A percentile compares a stretch with the other conserved stretches of the same genome.
Conservation (phyloP, 2,329 filamentous ascomycete genomes). For the Apiospora saccharicola region DNA sequence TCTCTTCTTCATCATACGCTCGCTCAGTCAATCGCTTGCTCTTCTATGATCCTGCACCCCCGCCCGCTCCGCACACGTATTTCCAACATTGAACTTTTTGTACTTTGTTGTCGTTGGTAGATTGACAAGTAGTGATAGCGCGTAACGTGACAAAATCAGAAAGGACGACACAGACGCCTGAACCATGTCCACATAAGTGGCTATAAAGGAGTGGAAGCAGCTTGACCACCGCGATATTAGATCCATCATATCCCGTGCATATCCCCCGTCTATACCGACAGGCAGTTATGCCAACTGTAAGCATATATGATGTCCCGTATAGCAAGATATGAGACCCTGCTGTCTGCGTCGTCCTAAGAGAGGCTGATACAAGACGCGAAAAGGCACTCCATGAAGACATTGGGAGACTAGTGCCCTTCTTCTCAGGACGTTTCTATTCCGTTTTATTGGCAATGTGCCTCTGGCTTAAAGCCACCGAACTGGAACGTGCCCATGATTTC, state of each 20-base stretch:
- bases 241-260: conserved; percentile 3
- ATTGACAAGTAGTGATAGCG: conserved; percentile 20
- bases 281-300: not conserved
- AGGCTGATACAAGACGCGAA: not conserved
- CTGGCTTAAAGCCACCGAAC: conserved; percentile 9
- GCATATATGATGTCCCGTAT: conserved; percentile 7
- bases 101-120: conserved; percentile 21
- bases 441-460: not conserved
- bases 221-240: conserved; percentile 7
- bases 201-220: conserved; percentile 12
- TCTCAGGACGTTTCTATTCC: not conserved
- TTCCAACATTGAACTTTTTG: conserved; percentile 22
- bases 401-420: conserved; percentile 7
- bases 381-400: not conserved
- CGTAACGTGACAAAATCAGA: conserved; percentile 5
- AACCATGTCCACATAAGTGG: conserved; percentile 15
- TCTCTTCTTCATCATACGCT: conserved; percentile 10
- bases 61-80: conserved; percentile 1
- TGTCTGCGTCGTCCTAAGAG: not conserved
- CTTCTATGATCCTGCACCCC: conserved; percentile 21
- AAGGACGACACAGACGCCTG: conserved; percentile 17
- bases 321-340: conserved; percentile 11
- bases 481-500: conserved; percentile 22
- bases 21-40: conserved; percentile 23
- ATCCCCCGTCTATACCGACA: not conserved